phyloP scores from a whole-genome alignment of 208 protist species.

The Leishmania tropica region DNA sequence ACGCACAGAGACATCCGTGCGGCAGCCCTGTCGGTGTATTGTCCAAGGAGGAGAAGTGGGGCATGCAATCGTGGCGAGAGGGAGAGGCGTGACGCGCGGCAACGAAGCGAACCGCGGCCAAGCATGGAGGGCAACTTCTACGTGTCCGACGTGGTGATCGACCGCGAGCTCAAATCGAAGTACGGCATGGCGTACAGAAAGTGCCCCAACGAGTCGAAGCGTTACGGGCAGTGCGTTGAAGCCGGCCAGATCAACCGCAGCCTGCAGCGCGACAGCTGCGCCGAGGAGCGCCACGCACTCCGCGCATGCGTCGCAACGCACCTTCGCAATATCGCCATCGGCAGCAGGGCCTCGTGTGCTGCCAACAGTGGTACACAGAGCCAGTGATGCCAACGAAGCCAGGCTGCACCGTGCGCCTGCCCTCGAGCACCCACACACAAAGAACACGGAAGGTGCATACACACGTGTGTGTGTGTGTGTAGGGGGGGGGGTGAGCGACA shows the following conservation, averaged over 20 bases:
- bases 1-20: no score
- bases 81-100: not conserved
- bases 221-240: conserved; percentile 80
- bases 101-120: not conserved
- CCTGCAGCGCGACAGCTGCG: conserved; percentile 58
- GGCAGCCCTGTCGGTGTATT: not conserved
- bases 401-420: not conserved
- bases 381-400: not conserved
- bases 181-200: conserved; percentile 61
- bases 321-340: conserved; percentile 6
- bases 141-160: conserved; percentile 72
- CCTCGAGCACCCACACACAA: not conserved
- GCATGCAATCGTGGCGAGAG: not conserved
- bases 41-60: not conserved
- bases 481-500: not conserved
- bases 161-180: conserved; percentile 55
- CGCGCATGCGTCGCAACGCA: conserved; percentile 65
- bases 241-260: conserved; percentile 75
- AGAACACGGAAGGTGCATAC: not conserved
- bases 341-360: not conserved
- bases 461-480: not conserved
- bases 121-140: conserved; percentile 91
- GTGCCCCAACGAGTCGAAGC: conserved; percentile 52
- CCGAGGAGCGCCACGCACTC: conserved; percentile 55
- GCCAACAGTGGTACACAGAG: not conserved